Percentiles rank a stretch among this genome's conserved stretches.
Conservation (phyloP, 2,329 filamentous ascomycete genomes). For the Dothiorella sarmentorum region DNA sequence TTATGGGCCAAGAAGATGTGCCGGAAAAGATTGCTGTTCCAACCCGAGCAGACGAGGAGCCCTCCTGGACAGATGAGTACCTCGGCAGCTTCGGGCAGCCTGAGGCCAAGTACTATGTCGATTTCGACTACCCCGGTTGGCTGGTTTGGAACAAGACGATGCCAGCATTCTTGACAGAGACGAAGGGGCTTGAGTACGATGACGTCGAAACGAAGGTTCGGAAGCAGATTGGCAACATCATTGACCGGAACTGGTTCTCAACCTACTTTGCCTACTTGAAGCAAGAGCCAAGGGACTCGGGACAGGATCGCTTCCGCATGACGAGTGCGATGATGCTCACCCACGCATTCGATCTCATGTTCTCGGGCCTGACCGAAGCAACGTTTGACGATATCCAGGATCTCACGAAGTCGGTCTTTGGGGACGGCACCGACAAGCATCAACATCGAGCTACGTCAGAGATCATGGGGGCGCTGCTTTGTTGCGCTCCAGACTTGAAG, state of each 20-base stretch:
- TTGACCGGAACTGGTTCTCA: slow-evolving; percentile 82
- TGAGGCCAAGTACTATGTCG: slow-evolving; percentile 82
- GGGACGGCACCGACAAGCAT: slow-evolving; percentile 93
- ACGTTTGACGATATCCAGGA: slow-evolving; percentile 87
- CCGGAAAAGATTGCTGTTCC: slow-evolving; percentile 71
- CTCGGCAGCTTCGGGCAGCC: slow-evolving; percentile 73
- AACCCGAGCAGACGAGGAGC: slow-evolving; percentile 67
- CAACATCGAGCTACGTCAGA: slow-evolving; percentile 95
- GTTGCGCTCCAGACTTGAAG: slow-evolving; percentile 74
- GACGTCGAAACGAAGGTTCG: slow-evolving; percentile 71
- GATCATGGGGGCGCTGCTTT: slow-evolving; percentile 81
- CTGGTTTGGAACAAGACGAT: slow-evolving; percentile 90
- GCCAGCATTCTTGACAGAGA: slow-evolving; percentile 71
- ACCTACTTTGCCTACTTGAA: slow-evolving; percentile 91
- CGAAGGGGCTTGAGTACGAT: slow-evolving; percentile 72
- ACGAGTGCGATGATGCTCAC: slow-evolving; percentile 81
- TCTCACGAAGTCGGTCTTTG: slow-evolving; percentile 72
- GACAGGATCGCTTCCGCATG: slow-evolving; percentile 84
- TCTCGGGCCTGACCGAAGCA: slow-evolving; percentile 70
- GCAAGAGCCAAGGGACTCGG: slow-evolving; percentile 83
- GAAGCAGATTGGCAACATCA: slow-evolving; percentile 71
- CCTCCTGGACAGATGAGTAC: slow-evolving; percentile 72
- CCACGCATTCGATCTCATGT: slow-evolving; percentile 85
- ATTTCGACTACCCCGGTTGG: slow-evolving; percentile 92
- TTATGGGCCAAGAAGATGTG: slow-evolving; percentile 74